Base-by-base conservation (phyloP, 306 rosid species). In the Lagenaria siceraria region DNA sequence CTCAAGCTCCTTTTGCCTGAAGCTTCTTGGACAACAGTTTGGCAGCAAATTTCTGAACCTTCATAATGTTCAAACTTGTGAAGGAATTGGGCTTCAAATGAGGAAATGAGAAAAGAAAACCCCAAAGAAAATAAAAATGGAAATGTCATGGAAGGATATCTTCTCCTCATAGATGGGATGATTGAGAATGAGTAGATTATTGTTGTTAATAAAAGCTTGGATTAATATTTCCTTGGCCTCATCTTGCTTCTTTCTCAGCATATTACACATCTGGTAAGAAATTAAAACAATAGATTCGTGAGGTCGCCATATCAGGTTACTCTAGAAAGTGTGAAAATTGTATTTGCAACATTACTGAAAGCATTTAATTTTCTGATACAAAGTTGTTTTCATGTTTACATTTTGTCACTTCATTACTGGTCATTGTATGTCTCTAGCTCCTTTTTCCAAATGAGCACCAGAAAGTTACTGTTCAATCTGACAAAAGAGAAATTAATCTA, bases 211-310 rank as follows among this genome's bases (percentile, higher is more conserved):
- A 78, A 92, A n/a, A 66, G 96, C 91, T 78, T 93, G 88, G 63
- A 92, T 90, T 40, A 92, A 77, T 76, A 92, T 11, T 76, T 89
- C 93, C 80, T 95, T 90, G 74, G 97, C 97, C 86, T 95, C 93
- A 68, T 85, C 96, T 0, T 87, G 96, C 85, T 88, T 95, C 89
- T 92, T 95, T 84, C 78, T 92, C 84, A 95, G 90, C 90, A 87
- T 85, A 84, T 85, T 88, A 86, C 92, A 90, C 69, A 95, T 92
- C 97, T 92, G 96, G 63, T 24, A 43, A 76, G 40, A 46, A 60
- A 62, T 18, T 46, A 46, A 62, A 49, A 19, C 43, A 51, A n/a
- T 31, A 63, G 25, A 63, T 55, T 40, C n/a, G 27, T 61, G 21
- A 59, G 25, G 51, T 27, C 19, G 46, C 76, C 13, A 25, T 25